Evolutionary conservation across 331 rosid species (phyloP), one percentile per base, ranked within the genome.

Genomic region (Acacia concinna): DNA sequence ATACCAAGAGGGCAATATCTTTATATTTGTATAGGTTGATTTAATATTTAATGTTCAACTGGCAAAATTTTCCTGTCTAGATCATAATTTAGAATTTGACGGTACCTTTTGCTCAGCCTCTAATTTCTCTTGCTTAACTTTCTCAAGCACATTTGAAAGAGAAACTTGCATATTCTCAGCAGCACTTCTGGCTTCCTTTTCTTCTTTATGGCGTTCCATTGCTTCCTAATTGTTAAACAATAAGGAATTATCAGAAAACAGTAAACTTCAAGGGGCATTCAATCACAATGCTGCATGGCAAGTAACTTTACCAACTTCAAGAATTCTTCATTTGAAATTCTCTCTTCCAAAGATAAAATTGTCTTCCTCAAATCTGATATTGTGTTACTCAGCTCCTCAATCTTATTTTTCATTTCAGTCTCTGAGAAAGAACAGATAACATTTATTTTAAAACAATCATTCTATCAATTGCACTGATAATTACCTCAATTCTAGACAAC

Each of bases 221-320:
- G 94, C 94, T 82, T 87, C 96, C 97, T 92, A 74, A 52, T 73
- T 68, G 47, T 72, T 79, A 77, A 67, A 46, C 51, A 80, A 68
- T 4, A 27, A 59, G 21, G 60, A 62, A 37, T 37, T 27, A 46
- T 72, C 68, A 72, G 76, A 52, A 13, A 21, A 49, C 41, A 60
- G n/a, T 56, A 18, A 47, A 69, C 25, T 41, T 51, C 71, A 21
- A 23, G 15, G 68, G 49, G 43, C 68, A 71, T 80, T 84, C 71
- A 78, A 73, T 63, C 12, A 65, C 73, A 78, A 70, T 44, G 62
- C 77, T 49, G 32, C 13, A 67, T 68, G 54, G 52, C 66, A 20
- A 12, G 77, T n/a, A 79, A 71, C 5, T 88, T 77, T 87, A 95
- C 99, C 97, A 87, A 56, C 81, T 91, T 91, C 57, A 87, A 87